phyloP scores from a whole-genome alignment of 2,329 filamentous ascomycete species.

The Penicillium sp. region DNA sequence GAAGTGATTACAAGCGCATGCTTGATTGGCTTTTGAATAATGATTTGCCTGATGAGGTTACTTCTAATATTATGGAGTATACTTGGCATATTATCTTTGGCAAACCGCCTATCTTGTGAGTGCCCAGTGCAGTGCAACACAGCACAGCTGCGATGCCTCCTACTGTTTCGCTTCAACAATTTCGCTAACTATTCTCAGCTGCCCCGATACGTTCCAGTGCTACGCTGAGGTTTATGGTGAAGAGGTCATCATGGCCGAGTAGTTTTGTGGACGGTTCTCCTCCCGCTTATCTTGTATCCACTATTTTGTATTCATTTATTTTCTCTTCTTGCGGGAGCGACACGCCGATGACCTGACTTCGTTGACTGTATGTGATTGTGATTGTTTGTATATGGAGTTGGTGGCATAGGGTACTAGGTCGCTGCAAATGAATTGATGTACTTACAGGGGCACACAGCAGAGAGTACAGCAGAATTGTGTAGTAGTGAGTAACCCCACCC shows the following conservation, averaged over 20 bases:
- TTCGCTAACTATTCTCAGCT: constrained; percentile 24
- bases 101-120: constrained; percentile 41
- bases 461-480: no score
- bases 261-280: not conserved
- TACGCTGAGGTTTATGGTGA: constrained; percentile 31
- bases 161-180: no score
- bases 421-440: constrained; percentile 2
- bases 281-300: constrained; percentile 4
- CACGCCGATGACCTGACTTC: no score
- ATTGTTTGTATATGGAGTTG: constrained; percentile 24
- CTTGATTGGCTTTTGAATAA: constrained; percentile 63
- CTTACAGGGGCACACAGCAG: no score
- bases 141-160: no score
- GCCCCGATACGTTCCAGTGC: constrained; percentile 29
- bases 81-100: constrained; percentile 63
- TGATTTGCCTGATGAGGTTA: constrained; percentile 56
- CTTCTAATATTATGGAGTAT: constrained; percentile 65
- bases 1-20: constrained; percentile 58
- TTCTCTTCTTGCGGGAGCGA: constrained; percentile 10
- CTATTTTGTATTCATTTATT: constrained; percentile 4
- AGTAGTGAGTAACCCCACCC: no score
- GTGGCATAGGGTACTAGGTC: constrained; percentile 5
- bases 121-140: no score
- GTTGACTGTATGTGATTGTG: constrained; percentile 24
- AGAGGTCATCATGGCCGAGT: constrained; percentile 23